Conservation (phyloP, 1,284 basidiomycete genomes). For the Kalmanozyma brasiliensis region DNA sequence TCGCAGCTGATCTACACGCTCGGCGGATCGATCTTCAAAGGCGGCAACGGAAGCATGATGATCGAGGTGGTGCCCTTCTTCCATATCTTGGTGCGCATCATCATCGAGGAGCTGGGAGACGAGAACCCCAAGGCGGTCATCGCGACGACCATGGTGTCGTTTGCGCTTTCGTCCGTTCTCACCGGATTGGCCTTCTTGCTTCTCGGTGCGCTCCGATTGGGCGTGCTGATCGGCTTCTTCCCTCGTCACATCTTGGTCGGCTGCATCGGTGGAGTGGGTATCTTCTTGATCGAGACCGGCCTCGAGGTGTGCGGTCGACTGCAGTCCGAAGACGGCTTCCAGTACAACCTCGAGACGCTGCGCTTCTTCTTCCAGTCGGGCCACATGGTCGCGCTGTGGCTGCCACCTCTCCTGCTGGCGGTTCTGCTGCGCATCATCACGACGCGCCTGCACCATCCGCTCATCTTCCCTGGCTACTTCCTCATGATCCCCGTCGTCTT, state of each 20-base stretch:
- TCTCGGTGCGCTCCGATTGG: slow-evolving; percentile 80
- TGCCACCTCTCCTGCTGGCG: slow-evolving; percentile 80
- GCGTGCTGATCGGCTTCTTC: slow-evolving; percentile 91
- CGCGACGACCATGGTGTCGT: slow-evolving; percentile 90
- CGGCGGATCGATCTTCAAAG: slow-evolving; percentile 85
- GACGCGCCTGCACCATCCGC: slow-evolving; percentile 82
- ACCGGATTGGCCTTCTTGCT: slow-evolving; percentile 74
- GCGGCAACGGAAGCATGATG: slow-evolving; percentile 93
- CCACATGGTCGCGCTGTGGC: slow-evolving; percentile 79
- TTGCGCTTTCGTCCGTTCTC: slow-evolving; percentile 86
- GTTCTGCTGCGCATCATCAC: slow-evolving; percentile 84
- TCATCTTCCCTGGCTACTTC: slow-evolving; percentile 91
- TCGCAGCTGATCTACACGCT: slow-evolving; percentile 84
- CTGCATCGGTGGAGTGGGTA: slow-evolving; percentile 94
- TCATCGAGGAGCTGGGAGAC: slow-evolving; percentile 79
- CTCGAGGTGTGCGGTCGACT: slow-evolving; percentile 85
- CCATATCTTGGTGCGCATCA: slow-evolving; percentile 85
- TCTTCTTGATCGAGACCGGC: slow-evolving; percentile 75
- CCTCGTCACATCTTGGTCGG: slow-evolving; percentile 85
- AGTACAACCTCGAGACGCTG: slow-evolving; percentile 76
- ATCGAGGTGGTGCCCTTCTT: slow-evolving; percentile 94
- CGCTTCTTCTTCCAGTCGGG: slow-evolving; percentile 68
- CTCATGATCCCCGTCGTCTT: slow-evolving; percentile 84
- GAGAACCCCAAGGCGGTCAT: slow-evolving; percentile 78
- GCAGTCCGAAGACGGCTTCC: slow-evolving; percentile 79